These are phyloP conservation scores for Porogramme epimiltina DNA, from an alignment of 1,284 basidiomycete genomes.

Conservation along the genomic window DNA sequence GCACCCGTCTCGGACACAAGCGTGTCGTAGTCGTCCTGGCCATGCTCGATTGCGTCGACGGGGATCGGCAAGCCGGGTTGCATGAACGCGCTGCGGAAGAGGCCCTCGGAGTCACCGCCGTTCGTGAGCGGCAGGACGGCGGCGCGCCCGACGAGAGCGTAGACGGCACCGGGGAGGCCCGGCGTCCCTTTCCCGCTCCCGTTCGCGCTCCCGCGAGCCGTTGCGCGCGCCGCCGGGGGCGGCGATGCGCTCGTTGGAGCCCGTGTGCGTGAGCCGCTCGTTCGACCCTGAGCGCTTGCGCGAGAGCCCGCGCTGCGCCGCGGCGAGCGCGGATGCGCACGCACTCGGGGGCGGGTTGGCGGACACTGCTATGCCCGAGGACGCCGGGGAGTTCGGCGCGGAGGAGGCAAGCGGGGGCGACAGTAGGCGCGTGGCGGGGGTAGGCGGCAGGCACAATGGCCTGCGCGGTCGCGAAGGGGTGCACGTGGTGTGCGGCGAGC, in stretches of 20 bases:
- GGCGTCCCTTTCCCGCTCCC: too few relatives aligned
- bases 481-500: constrained; percentile 11
- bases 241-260: too few relatives aligned
- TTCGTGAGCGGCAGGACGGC: too few relatives aligned
- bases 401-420: too few relatives aligned
- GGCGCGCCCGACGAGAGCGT: too few relatives aligned
- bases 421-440: too few relatives aligned
- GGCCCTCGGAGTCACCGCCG: constrained; percentile 31
- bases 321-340: constrained; percentile 4
- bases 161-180: too few relatives aligned
- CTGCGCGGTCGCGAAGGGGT: constrained; percentile 19
- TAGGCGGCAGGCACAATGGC: constrained; percentile 1
- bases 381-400: neutral
- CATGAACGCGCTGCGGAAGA: constrained; percentile 40
- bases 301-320: constrained; percentile 5
- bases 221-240: too few relatives aligned
- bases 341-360: neutral
- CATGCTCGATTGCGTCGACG: constrained; percentile 31
- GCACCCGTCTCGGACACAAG: too few relatives aligned
- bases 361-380: neutral
- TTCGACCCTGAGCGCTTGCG: constrained; percentile 3
- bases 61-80: constrained; percentile 16
- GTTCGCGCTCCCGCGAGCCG: too few relatives aligned
- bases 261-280: neutral
- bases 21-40: too few relatives aligned